These are phyloP conservation scores for Aphanocladium album DNA, from an alignment of 2,329 filamentous ascomycete species.

Conservation along the genomic window DNA sequence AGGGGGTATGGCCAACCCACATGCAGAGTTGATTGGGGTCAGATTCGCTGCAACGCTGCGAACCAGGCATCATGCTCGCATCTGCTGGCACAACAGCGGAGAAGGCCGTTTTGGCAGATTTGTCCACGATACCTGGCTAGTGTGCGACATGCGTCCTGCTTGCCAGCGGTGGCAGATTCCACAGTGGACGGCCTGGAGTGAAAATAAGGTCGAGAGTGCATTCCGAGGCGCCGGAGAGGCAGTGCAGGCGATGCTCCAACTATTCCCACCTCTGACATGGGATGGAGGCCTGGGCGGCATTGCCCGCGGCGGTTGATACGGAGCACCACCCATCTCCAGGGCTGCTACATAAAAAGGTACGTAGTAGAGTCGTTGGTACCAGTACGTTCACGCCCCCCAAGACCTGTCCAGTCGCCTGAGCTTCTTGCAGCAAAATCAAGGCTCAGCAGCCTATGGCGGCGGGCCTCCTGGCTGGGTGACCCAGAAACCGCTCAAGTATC, in stretches of 20 bases:
- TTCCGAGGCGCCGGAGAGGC: not conserved
- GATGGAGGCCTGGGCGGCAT: not conserved
- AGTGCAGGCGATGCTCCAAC: not conserved
- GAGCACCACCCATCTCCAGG: not conserved
- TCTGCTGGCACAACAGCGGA: not conserved
- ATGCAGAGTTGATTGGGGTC: not conserved
- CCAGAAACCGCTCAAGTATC: slow-evolving; percentile 3
- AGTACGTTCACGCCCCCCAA: not conserved
- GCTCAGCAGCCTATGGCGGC: not conserved
- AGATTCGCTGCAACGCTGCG: not conserved
- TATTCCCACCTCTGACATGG: not conserved
- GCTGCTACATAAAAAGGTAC: not conserved
- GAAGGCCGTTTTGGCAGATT: not conserved
- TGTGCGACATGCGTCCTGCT: not conserved
- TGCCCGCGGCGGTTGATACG: not conserved
- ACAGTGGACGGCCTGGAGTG: not conserved
- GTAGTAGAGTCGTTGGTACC: too few species aligned
- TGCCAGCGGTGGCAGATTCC: not conserved
- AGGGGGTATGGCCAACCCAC: not conserved
- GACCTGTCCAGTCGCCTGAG: not conserved
- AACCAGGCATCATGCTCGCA: not conserved
- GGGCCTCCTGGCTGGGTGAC: not conserved
- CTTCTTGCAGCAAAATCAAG: not conserved
- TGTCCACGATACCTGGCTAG: not conserved
- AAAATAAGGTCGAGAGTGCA: not conserved